Percentiles rank a stretch among this genome's conserved stretches.
Conservation (phyloP, 345 rosid species). For the Lagerstroemia speciosa region DNA sequence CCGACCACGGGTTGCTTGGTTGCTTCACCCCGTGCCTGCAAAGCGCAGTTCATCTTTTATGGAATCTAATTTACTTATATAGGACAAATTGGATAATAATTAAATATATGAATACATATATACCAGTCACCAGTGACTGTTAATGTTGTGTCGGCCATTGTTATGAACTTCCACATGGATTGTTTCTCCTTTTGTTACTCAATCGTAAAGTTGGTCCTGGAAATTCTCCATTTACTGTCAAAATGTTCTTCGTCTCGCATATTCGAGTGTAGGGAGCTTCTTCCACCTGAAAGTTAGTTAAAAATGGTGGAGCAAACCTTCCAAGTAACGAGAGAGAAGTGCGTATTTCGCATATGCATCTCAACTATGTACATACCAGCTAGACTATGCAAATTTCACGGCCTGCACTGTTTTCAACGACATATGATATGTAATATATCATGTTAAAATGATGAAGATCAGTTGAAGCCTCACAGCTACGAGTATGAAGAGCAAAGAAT, state of each 20-base stretch:
- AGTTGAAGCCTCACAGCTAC: not conserved
- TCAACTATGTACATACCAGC: no score
- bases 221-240: conserved; percentile 21
- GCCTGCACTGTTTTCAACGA: not conserved
- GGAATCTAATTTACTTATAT: no score
- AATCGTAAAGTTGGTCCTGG: conserved; percentile 22
- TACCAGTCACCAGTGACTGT: conserved; percentile 22
- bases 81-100: no score
- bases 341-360: not conserved
- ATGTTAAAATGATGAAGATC: not conserved
- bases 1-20: conserved; percentile 19
- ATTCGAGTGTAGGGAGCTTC: conserved; percentile 20
- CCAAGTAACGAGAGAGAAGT: not conserved
- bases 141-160: conserved; percentile 12
- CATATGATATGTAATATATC: not conserved
- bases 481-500: not conserved
- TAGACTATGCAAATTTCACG: no score
- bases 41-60: no score
- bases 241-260: conserved; percentile 18
- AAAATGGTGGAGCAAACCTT: no score
- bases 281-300: no score
- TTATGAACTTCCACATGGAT: conserved; percentile 16
- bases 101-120: no score
- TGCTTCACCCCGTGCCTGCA: conserved; percentile 24
- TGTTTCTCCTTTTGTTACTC: conserved; percentile 13